Conservation (phyloP, 2,329 filamentous ascomycete species). For the Xylariaceae sp. region DNA sequence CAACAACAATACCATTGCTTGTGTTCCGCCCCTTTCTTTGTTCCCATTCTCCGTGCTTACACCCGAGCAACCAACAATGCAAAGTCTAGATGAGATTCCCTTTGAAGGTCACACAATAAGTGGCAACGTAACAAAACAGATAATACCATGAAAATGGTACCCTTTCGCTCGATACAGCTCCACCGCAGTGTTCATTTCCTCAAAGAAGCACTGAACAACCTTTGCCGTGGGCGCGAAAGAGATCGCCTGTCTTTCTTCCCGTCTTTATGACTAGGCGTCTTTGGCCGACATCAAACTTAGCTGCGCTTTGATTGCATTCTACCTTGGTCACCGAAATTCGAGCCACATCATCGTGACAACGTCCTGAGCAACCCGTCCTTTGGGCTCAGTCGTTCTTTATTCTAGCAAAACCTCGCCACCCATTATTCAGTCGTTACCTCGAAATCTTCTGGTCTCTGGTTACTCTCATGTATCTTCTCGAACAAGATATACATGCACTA, state of each 20-base stretch:
- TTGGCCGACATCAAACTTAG: neutral
- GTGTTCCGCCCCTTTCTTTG: too few species aligned
- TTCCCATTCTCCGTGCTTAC: too few species aligned
- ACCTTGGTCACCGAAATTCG: neutral
- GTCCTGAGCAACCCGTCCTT: neutral
- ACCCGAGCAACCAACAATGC: too few species aligned
- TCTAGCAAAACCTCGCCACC: neutral
- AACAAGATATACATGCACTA: neutral
- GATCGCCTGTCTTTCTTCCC: neutral
- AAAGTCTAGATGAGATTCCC: too few species aligned
- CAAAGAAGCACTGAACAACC: slow-evolving; percentile 1
- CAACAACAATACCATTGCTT: too few species aligned
- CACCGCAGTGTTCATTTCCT: neutral
- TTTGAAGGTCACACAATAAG: too few species aligned
- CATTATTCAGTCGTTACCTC: neutral
- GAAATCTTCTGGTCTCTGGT: neutral
- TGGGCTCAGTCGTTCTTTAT: neutral
- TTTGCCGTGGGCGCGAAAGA: neutral
- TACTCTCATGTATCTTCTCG: neutral
- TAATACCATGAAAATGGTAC: too few species aligned
- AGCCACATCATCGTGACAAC: slow-evolving; percentile 4
- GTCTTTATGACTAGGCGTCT: slow-evolving; percentile 5
- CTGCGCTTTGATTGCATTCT: slow-evolving; percentile 1
- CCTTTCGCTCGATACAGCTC: neutral
- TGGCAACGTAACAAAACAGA: too few species aligned